Base-by-base conservation (phyloP, 1,139 yeast genomes). In the Debaryomyces psychrophilus region DNA sequence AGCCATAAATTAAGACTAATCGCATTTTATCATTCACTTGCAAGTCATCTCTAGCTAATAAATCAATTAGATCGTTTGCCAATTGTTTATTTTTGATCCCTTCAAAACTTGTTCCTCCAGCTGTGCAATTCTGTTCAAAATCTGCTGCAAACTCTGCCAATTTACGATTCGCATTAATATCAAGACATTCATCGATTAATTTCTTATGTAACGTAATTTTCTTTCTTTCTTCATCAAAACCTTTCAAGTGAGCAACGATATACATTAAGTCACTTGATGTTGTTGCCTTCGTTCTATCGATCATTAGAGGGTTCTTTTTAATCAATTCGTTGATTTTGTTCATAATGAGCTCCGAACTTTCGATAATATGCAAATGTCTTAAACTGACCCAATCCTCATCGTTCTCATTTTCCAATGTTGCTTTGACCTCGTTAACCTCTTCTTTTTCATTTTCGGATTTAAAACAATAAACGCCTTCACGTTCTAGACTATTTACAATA, bases 331-430 rank as follows among this genome's bases (percentile, higher is more conserved):
- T 81, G 53, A 89, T 77, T 50, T 83, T 82, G 31, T 77, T 76
- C 36, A 78, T 72, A 40, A 90, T 74, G 44, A 76, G 66, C 52
- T 86, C 90, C 46, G 85, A 83, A 14, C 88, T 88, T 53, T 86
- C 92, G 46, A 86, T 78, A 56, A 90, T 86, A 62, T 90, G 96
- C 51, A 79, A 68, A 62, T 88, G 95, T 56, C 95, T 78, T 52
- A 89, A 67, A 17, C 78, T 77, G 4, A 76, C 71, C 96, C 96
- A 90, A 50, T 85, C 87, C 1, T 81, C 80, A 61, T 90, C 97
- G 43, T 76, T 67, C 52, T 87, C 96, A 43, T 78, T 68, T 42
- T 85, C 73, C 27, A 77, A 71, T 31, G 72, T 71, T 12, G 62
- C 60, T 33, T 69, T 69, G 31, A 75, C 75, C 43, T 77, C 76